Evolutionary conservation across 495 filamentous ascomycete genomes (phyloP), one percentile per base, ranked within the genome.

Genomic region (Parachaetomium inaequale): DNA sequence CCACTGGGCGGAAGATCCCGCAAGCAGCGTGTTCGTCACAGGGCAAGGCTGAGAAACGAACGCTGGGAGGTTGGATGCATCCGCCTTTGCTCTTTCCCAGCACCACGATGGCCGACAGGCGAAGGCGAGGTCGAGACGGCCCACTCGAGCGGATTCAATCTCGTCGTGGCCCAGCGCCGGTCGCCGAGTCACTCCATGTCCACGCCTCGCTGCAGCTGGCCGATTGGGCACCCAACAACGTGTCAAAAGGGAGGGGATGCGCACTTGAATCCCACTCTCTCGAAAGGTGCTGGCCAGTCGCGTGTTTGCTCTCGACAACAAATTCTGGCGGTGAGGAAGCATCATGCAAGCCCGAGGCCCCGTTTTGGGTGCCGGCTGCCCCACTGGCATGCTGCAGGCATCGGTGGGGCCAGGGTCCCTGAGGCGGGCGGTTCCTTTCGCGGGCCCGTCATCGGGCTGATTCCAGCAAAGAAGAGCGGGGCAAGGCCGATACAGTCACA

Each of bases 261-360:
- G 40, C 46, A 65, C 19, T 45, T 49, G 25, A 50, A 40, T 59
- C 58, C 50, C 55, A 58, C 61, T 58, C 47, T 19, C 19, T 43
- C 45, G 15, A 40, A 38, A 47, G 21, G 10, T 14, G 19, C 42
- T 55, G 50, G 25, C 49, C 50, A 59, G 25, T 60, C 36, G 58
- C n/a, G 26, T 25, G 26, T 45, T 47, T 12, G 54, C 26, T 34
- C 12, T 52, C 26, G 36, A 46, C 38, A 54, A 55, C 47, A 26
- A 12, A 26, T 61, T 68, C 66, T 68, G 56, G 66, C 66, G 66
- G 66, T 68, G 66, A 68, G 31, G 63, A 54, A 46, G 58, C 36
- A 42, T 53, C 11, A 40, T 40, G 50, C 26, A 62, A n/a, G 36
- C 46, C 19, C 25, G 19, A 49, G 32, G 34, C 57, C 57, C 57